Evolutionary conservation across 768 basidiomycete genomes (phyloP), one percentile per base, ranked within the genome.

Genomic region (Pleurotus tuber-regium): DNA sequence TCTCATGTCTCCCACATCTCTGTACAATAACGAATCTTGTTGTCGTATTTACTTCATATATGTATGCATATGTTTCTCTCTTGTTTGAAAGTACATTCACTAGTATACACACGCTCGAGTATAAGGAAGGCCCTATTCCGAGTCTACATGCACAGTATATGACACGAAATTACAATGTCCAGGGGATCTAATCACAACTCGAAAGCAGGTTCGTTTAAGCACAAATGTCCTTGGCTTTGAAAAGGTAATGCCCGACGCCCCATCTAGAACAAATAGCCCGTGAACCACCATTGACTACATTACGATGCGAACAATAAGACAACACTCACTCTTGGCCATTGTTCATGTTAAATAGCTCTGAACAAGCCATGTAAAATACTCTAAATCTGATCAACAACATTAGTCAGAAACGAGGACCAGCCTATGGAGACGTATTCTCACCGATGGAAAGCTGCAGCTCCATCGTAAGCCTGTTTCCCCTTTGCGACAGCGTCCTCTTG

Each of bases 351-450:
- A 87, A 89, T 43, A 87, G 70, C 61, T 87, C 86, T 1, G 82
- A 80, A 57, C 83, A 85, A 8, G 85, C 83, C 64, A 87, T 75
- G 61, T 84, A 87, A 64, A 88, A 88, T 9, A 87, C 82, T 12
- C 85, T 71, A 63, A 86, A 86, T 54, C 83, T 81, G 52, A 4
- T n/a, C n/a, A n/a, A n/a, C n/a, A n/a, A n/a, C n/a, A n/a, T n/a
- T n/a, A n/a, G n/a, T n/a, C n/a, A n/a, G n/a, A n/a, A n/a, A n/a
- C n/a, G n/a, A n/a, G n/a, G n/a, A n/a, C n/a, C n/a, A n/a, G n/a
- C n/a, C n/a, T n/a, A n/a, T n/a, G n/a, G n/a, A n/a, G n/a, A 44
- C n/a, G 14, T 11, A 44, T 14, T 9, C 21, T 12, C 10, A 47
- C 46, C 46, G 28, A 14, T 47, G 31, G 30, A 47, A 47, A 7